Conservation (phyloP, 768 basidiomycete genomes). For the Lactarius psammicola region DNA sequence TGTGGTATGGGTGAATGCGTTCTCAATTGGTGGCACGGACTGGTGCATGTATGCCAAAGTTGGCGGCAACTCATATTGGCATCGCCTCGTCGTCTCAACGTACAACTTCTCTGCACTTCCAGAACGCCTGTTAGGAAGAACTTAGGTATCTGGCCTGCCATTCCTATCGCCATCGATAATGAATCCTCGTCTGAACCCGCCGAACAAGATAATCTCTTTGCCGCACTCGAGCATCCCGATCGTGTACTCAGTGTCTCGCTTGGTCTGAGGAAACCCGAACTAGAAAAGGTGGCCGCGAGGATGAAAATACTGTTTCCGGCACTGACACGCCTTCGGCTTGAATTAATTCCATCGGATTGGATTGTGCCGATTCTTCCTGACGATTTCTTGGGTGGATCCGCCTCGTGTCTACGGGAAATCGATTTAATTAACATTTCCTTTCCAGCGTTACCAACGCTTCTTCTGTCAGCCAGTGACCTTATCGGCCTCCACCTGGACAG, state of each 20-base stretch:
- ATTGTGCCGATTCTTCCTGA: too few species aligned
- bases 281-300: neutral
- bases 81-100: neutral
- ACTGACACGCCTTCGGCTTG: too few species aligned
- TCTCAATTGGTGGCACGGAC: neutral
- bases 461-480: too few species aligned
- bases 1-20: neutral
- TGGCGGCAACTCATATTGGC: neutral
- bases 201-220: neutral
- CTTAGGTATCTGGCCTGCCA: neutral
- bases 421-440: too few species aligned
- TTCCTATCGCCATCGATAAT: neutral
- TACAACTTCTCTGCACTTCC: neutral
- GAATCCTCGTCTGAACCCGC: neutral
- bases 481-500: too few species aligned
- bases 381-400: too few species aligned
- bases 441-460: too few species aligned
- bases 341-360: too few species aligned
- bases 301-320: too few species aligned
- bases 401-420: too few species aligned
- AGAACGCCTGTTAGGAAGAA: neutral
- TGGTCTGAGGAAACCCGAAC: neutral
- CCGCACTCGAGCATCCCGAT: neutral
- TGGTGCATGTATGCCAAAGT: conserved; percentile 9
- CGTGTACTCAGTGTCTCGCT: neutral